phyloP scores from a whole-genome alignment of 495 filamentous ascomycete genomes.

The Lophiotrema nucula region DNA sequence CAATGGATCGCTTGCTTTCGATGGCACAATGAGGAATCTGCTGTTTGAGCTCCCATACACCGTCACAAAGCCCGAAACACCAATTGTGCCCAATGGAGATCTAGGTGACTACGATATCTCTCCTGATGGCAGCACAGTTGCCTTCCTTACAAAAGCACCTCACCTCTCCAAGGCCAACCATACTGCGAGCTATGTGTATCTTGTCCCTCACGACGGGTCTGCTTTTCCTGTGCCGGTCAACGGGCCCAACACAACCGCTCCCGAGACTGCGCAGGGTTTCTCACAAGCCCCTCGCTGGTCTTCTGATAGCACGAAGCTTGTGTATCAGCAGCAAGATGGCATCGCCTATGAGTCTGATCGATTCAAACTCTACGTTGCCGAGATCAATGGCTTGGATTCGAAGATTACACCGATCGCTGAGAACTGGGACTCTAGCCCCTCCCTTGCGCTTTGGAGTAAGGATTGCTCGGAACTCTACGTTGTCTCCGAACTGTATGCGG shows the following conservation, averaged over 20 bases:
- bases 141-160: conserved; percentile 84
- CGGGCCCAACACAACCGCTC: conserved; percentile 48
- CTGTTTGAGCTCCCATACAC: conserved; percentile 47
- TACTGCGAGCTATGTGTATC: conserved; percentile 76
- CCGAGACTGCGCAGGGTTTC: conserved; percentile 54
- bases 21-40: conserved; percentile 43
- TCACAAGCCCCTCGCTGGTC: conserved; percentile 71
- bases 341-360: conserved; percentile 77
- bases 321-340: conserved; percentile 70
- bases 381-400: conserved; percentile 8
- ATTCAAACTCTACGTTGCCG: conserved; percentile 64
- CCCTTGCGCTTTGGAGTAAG: conserved; percentile 22
- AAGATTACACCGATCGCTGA: conserved; percentile 16
- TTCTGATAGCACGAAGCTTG: conserved; percentile 67
- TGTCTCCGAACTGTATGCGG: conserved; percentile 31
- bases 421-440: conserved; percentile 31
- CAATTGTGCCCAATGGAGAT: conserved; percentile 58
- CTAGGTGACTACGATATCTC: conserved; percentile 59
- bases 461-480: conserved; percentile 32
- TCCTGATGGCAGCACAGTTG: conserved; percentile 51
- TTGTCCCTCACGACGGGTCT: conserved; percentile 57
- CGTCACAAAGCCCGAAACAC: conserved; percentile 43
- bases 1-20: conserved; percentile 22
- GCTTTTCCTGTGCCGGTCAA: conserved; percentile 37
- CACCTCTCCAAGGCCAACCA: conserved; percentile 71